Evolutionary conservation across 2,329 filamentous ascomycete genomes (phyloP).

Genomic region (Trichoderma koningii): DNA sequence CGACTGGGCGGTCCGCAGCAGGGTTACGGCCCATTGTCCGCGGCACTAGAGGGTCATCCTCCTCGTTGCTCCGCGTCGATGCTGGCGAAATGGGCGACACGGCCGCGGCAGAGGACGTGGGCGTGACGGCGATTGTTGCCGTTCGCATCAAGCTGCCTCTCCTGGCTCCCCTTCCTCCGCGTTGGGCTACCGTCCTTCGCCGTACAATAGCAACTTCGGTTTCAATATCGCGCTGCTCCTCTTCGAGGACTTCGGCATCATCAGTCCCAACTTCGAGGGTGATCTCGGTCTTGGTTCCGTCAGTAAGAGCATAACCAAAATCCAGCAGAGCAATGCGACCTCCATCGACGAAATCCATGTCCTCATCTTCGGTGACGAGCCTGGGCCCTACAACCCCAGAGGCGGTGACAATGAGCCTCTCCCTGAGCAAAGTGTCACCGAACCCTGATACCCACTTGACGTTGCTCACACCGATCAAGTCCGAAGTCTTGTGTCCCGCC

Average conservation of each 20-base stretch:
- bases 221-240: constrained; percentile 73
- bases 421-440: constrained; percentile 50
- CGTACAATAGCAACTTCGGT: constrained; percentile 78
- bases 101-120: constrained; percentile 33
- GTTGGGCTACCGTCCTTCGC: constrained; percentile 69
- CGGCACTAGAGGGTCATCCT: constrained; percentile 56
- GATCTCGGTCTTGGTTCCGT: constrained; percentile 60
- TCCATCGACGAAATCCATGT: constrained; percentile 74
- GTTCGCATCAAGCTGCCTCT: constrained; percentile 49
- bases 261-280: constrained; percentile 74
- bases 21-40: constrained; percentile 47
- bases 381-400: constrained; percentile 65
- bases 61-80: constrained; percentile 37
- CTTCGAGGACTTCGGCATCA: constrained; percentile 68
- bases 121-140: constrained; percentile 40
- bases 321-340: constrained; percentile 73
- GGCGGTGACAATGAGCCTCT: constrained; percentile 69
- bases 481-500: constrained; percentile 64
- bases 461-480: constrained; percentile 66
- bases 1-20: constrained; percentile 20
- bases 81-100: constrained; percentile 36
- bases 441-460: constrained; percentile 71
- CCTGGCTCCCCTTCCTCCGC: constrained; percentile 41
- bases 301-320: constrained; percentile 63
- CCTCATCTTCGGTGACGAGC: constrained; percentile 66